A percentile compares a stretch with the other conserved stretches of the same genome.
Evolutionary conservation across 2,329 filamentous ascomycete species (phyloP).

Genomic region (Aspergillus calidoustus): DNA sequence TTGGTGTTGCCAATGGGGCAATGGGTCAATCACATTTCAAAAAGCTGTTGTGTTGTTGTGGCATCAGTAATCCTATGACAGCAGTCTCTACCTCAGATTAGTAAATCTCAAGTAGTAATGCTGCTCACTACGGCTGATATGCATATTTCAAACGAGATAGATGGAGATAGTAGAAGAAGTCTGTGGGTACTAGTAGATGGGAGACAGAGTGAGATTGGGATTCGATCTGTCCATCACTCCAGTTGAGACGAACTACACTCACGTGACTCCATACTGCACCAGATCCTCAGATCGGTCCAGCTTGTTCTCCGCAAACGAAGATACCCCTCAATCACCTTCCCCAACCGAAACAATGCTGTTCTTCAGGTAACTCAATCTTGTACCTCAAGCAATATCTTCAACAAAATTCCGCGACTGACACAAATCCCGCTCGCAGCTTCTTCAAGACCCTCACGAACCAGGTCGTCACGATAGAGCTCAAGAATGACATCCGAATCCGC

Average conservation of each 20-base stretch:
- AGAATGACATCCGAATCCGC: conserved; percentile 97
- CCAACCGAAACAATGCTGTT: conserved; percentile 52
- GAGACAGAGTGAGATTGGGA: no score
- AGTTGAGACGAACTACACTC: neutral
- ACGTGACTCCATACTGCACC: neutral
- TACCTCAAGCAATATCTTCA: neutral
- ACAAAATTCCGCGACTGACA: neutral
- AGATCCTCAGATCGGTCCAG: neutral
- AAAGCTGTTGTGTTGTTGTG: no score
- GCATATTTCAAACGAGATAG: no score
- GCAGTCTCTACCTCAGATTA: no score
- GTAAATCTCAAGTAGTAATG: no score
- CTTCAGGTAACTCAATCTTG: conserved; percentile 50
- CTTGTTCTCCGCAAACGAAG: neutral
- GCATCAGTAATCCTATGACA: no score
- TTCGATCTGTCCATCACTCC: no score
- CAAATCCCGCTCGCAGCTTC: conserved; percentile 63
- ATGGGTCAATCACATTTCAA: no score
- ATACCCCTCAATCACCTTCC: conserved; percentile 6
- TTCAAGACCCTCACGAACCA: conserved; percentile 99
- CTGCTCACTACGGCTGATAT: no score
- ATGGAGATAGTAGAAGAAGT: no score
- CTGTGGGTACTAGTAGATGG: no score
- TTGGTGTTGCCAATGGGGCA: no score
- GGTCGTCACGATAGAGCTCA: conserved; percentile 96